phyloP scores from a whole-genome alignment of 495 filamentous ascomycete genomes.

The Aspergillus incahuasiensis region DNA sequence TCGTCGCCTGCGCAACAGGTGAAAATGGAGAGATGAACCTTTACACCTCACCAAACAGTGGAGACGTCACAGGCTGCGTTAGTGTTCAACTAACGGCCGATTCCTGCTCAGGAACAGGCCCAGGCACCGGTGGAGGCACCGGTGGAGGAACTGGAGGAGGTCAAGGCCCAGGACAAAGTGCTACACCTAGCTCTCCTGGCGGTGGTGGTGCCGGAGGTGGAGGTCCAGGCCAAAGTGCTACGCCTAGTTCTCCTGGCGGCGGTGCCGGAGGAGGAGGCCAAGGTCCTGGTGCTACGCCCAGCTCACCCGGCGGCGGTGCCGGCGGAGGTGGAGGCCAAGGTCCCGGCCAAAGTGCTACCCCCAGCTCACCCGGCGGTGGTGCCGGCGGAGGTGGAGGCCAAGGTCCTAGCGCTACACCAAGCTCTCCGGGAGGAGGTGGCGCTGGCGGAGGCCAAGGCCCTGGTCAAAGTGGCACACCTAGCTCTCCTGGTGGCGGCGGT shows the following conservation, averaged over 20 bases:
- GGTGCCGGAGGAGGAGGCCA: conserved; percentile 6
- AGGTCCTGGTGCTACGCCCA: neutral
- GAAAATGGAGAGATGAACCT: conserved; percentile 46
- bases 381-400: conserved; percentile 4
- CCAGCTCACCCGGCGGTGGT: neutral
- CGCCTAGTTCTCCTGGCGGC: conserved; percentile 10
- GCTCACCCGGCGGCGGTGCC: no score
- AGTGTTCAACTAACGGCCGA: conserved; percentile 45
- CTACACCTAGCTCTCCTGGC: no score
- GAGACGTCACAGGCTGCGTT: conserved; percentile 41
- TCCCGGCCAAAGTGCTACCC: neutral
- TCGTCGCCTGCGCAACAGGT: conserved; percentile 53
- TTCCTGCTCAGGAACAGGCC: conserved; percentile 36
- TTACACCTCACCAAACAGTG: conserved; percentile 41
- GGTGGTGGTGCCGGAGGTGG: no score
- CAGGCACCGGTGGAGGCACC: neutral
- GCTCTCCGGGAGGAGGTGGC: no score
- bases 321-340: neutral
- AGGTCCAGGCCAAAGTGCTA: neutral
- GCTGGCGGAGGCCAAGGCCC: conserved; percentile 4
- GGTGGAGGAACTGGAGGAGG: neutral
- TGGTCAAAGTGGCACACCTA: conserved; percentile 8
- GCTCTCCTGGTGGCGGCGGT: neutral
- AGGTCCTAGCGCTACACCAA: neutral
- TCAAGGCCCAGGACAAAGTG: neutral